Evolutionary conservation across 805 yeast genomes (phyloP).

Genomic region (Candida fluviatilis): DNA sequence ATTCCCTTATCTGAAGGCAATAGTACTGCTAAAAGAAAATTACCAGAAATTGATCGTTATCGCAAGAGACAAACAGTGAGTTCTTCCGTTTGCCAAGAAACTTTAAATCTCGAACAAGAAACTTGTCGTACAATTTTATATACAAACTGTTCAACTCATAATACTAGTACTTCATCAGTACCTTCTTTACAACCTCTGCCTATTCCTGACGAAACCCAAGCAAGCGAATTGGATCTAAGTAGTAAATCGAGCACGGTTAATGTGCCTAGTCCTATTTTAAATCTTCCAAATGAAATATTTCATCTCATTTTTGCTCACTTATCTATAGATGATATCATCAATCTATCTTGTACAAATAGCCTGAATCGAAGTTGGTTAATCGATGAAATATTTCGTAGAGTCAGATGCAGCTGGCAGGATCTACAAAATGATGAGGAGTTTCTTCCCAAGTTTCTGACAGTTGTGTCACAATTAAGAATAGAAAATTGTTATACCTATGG

Average conservation of each 20-base stretch:
- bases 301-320: conserved; percentile 5
- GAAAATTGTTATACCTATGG: conserved; percentile 29
- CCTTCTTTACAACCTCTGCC: background rate
- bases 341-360: conserved; percentile 13
- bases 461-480: conserved; percentile 23
- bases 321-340: conserved; percentile 7
- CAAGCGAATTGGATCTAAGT: too few species aligned
- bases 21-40: too few species aligned
- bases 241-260: too few species aligned
- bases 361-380: conserved; percentile 15
- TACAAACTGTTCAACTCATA: too few species aligned
- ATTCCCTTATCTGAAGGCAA: too few species aligned
- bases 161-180: background rate
- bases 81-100: too few species aligned
- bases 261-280: background rate
- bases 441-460: conserved; percentile 7
- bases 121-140: too few species aligned
- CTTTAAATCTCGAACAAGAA: too few species aligned
- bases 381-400: conserved; percentile 15
- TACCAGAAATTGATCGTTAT: too few species aligned
- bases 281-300: conserved; percentile 8
- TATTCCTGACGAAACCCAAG: background rate
- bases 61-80: too few species aligned
- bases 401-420: conserved; percentile 23
- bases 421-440: conserved; percentile 5